Percentiles rank a stretch among this genome's conserved stretches.
These are phyloP conservation scores for Gautieria morchelliformis DNA, from an alignment of 768 basidiomycete genomes.

Conservation along the genomic window DNA sequence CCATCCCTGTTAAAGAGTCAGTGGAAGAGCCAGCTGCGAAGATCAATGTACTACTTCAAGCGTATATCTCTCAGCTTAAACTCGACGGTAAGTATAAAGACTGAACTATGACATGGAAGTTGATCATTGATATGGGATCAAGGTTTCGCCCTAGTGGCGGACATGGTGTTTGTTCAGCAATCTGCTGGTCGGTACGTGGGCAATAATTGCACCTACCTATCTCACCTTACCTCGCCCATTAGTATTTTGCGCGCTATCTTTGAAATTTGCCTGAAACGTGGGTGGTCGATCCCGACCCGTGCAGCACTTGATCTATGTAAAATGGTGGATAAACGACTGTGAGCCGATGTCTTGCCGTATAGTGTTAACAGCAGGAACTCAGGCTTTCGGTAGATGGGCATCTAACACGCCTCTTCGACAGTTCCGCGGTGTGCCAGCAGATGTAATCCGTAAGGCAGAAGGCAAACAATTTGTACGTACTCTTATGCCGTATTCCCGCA, in stretches of 20 bases:
- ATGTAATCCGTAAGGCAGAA: slow-evolving; percentile 85
- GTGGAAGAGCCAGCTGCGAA: slow-evolving; percentile 96
- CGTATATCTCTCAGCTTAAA: slow-evolving; percentile 90
- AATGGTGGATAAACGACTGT: slow-evolving; percentile 88
- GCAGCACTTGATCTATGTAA: slow-evolving; percentile 91
- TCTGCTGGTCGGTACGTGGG: slow-evolving; percentile 74
- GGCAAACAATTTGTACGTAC: slow-evolving; percentile 88
- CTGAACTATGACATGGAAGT: background rate
- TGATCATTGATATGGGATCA: background rate
- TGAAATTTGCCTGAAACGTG: slow-evolving; percentile 94
- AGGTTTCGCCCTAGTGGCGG: slow-evolving; percentile 80
- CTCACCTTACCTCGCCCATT: slow-evolving; percentile 1
- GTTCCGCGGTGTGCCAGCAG: slow-evolving; percentile 82
- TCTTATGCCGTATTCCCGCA: background rate
- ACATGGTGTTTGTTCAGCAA: slow-evolving; percentile 96
- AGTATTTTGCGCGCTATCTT: slow-evolving; percentile 94
- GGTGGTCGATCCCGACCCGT: slow-evolving; percentile 94
- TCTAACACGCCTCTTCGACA: slow-evolving; percentile 97
- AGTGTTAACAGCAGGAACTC: slow-evolving; percentile 5
- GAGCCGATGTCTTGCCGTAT: slow-evolving; percentile 17
- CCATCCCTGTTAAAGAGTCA: slow-evolving; percentile 93
- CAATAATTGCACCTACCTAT: background rate
- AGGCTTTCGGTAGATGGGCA: slow-evolving; percentile 60
- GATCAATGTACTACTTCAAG: slow-evolving; percentile 92
- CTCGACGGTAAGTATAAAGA: slow-evolving; percentile 51